A percentile compares a stretch with the other conserved stretches of the same genome.
phyloP scores from a whole-genome alignment of 495 filamentous ascomycete genomes.

The Lophium mytilinum region DNA sequence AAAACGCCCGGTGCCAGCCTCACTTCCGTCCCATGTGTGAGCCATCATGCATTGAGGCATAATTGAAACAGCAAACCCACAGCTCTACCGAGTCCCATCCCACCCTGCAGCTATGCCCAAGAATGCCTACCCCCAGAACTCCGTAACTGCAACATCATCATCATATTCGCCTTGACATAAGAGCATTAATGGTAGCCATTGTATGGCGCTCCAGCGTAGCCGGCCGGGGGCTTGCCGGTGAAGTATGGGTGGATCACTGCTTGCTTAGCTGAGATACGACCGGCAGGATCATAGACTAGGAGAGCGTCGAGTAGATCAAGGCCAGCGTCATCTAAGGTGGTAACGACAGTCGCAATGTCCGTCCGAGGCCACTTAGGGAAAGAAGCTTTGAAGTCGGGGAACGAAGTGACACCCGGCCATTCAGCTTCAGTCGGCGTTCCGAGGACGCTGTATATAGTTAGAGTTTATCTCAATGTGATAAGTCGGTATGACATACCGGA shows the following conservation, averaged over 20 bases:
- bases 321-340: conserved; percentile 63
- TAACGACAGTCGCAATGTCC: conserved; percentile 46
- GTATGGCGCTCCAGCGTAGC: background rate
- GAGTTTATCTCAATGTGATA: background rate
- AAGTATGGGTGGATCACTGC: conserved; percentile 92
- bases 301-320: conserved; percentile 78
- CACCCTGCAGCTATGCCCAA: background rate
- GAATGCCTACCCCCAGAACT: background rate
- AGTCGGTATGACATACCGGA: conserved; percentile 54
- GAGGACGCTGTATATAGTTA: conserved; percentile 52
- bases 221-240: conserved; percentile 31
- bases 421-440: conserved; percentile 82
- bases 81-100: background rate
- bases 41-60: background rate
- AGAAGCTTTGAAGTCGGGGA: conserved; percentile 93
- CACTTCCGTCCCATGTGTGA: background rate
- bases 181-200: conserved; percentile 14
- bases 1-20: background rate
- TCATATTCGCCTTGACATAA: no score
- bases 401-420: conserved; percentile 95
- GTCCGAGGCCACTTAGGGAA: conserved; percentile 95
- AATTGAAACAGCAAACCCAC: background rate
- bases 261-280: conserved; percentile 92
- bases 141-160: background rate
- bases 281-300: conserved; percentile 90